Conservation (phyloP, 257 asterid genomes). For the Rauvolfia tetraphylla region DNA sequence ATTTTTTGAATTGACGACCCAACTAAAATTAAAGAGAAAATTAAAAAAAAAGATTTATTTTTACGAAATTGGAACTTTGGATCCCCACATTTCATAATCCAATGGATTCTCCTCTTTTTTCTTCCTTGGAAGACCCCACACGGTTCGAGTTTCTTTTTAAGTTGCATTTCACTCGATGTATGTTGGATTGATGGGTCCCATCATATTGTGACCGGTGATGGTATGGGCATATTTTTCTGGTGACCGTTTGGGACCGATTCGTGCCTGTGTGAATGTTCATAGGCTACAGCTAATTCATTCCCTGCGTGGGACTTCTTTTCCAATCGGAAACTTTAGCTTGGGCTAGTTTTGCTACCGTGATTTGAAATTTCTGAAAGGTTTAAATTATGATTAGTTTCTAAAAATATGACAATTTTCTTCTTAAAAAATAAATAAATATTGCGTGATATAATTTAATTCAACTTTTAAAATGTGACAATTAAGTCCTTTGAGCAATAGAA, state of each 20-base stretch:
- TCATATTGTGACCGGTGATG: background rate
- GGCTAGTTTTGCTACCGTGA: too few species aligned
- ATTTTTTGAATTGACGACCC: constrained; percentile 7
- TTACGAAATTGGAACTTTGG: constrained; percentile 13
- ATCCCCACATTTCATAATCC: constrained; percentile 18
- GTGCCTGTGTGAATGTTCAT: background rate
- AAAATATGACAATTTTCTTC: too few species aligned
- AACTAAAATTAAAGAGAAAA: constrained; percentile 1
- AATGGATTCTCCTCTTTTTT: constrained; percentile 7
- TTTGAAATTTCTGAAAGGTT: too few species aligned
- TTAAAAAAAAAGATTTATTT: too few species aligned
- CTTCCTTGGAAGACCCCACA: constrained; percentile 1
- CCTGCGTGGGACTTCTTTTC: background rate
- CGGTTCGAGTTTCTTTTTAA: background rate
- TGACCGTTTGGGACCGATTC: background rate
- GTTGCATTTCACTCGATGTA: background rate
- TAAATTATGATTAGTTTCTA: too few species aligned
- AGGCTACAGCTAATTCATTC: background rate
- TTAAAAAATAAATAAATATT: too few species aligned
- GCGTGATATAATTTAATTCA: too few species aligned
- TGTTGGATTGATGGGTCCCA: background rate
- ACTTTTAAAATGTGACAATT: too few species aligned
- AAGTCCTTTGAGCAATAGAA: too few species aligned
- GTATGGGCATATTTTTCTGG: background rate
- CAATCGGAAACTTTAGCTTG: too few species aligned